Evolutionary conservation across 1,284 basidiomycete species (phyloP).

Genomic region (Papiliotrema flavescens): DNA sequence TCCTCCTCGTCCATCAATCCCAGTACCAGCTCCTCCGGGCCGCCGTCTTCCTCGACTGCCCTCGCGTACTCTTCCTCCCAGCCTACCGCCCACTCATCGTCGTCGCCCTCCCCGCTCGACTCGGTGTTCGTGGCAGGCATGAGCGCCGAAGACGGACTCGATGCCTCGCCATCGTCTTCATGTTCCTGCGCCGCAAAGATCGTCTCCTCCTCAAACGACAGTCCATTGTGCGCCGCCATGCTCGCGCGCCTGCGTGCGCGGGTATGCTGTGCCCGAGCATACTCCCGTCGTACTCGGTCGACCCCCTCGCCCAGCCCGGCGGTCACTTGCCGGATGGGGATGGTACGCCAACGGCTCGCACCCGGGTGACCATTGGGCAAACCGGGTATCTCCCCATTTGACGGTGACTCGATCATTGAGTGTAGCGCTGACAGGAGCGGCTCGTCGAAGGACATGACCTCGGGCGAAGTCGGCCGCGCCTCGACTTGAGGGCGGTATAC

Average conservation of each 20-base stretch:
- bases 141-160: conserved; percentile 27
- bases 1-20: conserved; percentile 48
- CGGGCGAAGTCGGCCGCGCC: conserved; percentile 47
- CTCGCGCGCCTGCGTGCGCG: conserved; percentile 13
- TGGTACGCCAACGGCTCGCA: conserved; percentile 24
- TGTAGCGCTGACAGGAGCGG: conserved; percentile 69
- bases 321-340: conserved; percentile 42
- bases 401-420: conserved; percentile 58
- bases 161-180: conserved; percentile 12
- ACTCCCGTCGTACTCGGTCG: conserved; percentile 37
- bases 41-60: conserved; percentile 45
- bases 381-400: conserved; percentile 62
- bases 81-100: conserved; percentile 29
- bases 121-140: conserved; percentile 26
- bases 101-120: conserved; percentile 12
- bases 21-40: conserved; percentile 45
- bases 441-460: conserved; percentile 63
- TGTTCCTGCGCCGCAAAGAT: conserved; percentile 23
- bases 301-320: conserved; percentile 40
- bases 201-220: conserved; percentile 45
- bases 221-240: conserved; percentile 15
- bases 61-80: conserved; percentile 47
- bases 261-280: conserved; percentile 28
- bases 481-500: conserved; percentile 69
- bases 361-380: conserved; percentile 63